Evolutionary conservation across 371 early-diverging fungal species (phyloP).

Genomic region (Furculomyces boomerangus): DNA sequence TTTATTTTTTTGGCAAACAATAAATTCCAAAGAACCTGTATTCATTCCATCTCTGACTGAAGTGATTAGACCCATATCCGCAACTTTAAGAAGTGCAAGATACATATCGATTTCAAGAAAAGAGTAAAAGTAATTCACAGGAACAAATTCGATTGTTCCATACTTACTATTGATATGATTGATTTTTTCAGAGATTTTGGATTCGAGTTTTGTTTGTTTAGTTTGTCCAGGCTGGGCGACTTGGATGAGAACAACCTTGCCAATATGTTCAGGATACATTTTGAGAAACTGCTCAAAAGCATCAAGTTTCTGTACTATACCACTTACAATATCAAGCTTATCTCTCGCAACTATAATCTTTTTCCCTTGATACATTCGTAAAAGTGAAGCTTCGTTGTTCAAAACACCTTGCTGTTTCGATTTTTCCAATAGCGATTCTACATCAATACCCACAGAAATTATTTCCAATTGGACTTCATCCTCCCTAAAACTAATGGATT

Average conservation of each 20-base stretch:
- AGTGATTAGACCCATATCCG: constrained; percentile 85
- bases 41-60: constrained; percentile 95
- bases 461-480: constrained; percentile 67
- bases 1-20: constrained; percentile 72
- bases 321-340: constrained; percentile 86
- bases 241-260: constrained; percentile 58
- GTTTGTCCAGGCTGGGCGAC: constrained; percentile 47
- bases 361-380: constrained; percentile 65
- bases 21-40: constrained; percentile 87
- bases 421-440: constrained; percentile 32
- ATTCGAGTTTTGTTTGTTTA: constrained; percentile 32
- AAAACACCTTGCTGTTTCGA: constrained; percentile 11
- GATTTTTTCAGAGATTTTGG: constrained; percentile 73
- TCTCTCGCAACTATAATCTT: constrained; percentile 83
- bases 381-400: constrained; percentile 25
- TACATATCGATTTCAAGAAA: constrained; percentile 75
- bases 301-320: constrained; percentile 78
- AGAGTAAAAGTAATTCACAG: constrained; percentile 85
- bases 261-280: constrained; percentile 57
- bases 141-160: constrained; percentile 86
- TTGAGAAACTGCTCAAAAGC: constrained; percentile 70
- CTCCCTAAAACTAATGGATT: constrained; percentile 63
- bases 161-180: constrained; percentile 84
- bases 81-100: constrained; percentile 72
- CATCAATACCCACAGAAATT: constrained; percentile 81